These are phyloP conservation scores for Crithidia thermophila DNA, from an alignment of 208 protist genomes.

Conservation along the genomic window DNA sequence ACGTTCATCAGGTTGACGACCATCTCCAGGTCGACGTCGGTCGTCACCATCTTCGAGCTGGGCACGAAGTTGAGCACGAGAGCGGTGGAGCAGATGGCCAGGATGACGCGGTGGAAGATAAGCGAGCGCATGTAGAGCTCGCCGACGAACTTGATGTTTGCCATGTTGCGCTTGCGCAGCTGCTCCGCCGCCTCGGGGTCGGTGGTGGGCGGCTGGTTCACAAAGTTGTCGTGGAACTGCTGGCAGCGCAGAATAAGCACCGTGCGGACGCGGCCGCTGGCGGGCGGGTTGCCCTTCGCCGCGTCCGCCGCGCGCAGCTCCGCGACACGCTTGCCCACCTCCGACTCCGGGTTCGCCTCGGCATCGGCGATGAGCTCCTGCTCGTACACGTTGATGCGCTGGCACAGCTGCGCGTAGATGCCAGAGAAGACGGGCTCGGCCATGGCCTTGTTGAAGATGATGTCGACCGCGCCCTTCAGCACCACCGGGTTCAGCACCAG, in stretches of 20 bases:
- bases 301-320: constrained; percentile 19
- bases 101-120: constrained; percentile 70
- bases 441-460: constrained; percentile 89
- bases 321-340: constrained; percentile 38
- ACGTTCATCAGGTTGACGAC: constrained; percentile 82
- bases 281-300: constrained; percentile 24
- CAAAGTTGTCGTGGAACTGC: constrained; percentile 57
- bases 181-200: constrained; percentile 66
- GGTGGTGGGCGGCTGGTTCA: constrained; percentile 35
- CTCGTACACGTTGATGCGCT: constrained; percentile 77
- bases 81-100: constrained; percentile 49
- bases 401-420: constrained; percentile 83
- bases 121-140: constrained; percentile 84
- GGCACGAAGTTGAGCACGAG: constrained; percentile 39
- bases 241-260: constrained; percentile 57
- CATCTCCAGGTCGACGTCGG: constrained; percentile 82
- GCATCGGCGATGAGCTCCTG: constrained; percentile 57
- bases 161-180: constrained; percentile 83
- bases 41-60: constrained; percentile 39
- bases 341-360: constrained; percentile 33
- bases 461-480: constrained; percentile 67
- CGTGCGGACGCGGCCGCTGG: constrained; percentile 47
- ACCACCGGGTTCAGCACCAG: constrained; percentile 74
- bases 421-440: constrained; percentile 88
- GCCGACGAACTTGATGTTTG: constrained; percentile 92